Base-by-base conservation (phyloP, 2,329 filamentous ascomycete genomes). In the Colletotrichum cordylinicola region DNA sequence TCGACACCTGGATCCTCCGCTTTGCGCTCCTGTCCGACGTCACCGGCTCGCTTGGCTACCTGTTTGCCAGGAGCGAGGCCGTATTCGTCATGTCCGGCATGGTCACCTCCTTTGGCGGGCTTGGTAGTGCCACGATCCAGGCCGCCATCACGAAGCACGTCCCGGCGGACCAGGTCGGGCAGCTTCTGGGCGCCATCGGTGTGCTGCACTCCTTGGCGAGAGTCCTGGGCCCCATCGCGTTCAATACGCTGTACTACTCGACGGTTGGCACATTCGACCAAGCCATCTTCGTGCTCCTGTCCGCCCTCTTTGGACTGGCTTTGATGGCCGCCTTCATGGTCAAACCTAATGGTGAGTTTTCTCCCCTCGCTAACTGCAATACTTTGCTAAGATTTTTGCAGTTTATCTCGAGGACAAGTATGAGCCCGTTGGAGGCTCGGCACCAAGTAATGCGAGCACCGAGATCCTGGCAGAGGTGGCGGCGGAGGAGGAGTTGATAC, bases 91-190 rank as follows among this genome's bases (percentile, higher is more conserved):
- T 92, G 1, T 94, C 93, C 21, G 96, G 95, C 64, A 87, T 95
- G 60, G 80, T 96, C 21, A 93, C 95, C 2, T 90, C 95, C 0
- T 86, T 98, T 52, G 96, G 96, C 29, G 96, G 96, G 2, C 93
- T 98, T 61, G 96, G 94, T 1, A 94, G 93, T 43, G 96, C 97
- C 2, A 97, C 95, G 0, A 88, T 98, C 66, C 95, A 98, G 81
- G 93, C 94, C 2, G 91, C 94, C 1, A 87, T 98, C 67, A 98
- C 96, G 24, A 98, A 98, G 82, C 97, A 98, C 83, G 93, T 98
- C 0, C 95, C 96, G 0, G 89, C 92, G 1, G 94, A 97, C 78
- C 91, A 91, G 62, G 93, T 97, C 0, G 97, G 97, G 0, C 93
- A 97, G 82, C 87, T 98, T n/a, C 90, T 99, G 0, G 97, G 97